phyloP scores from a whole-genome alignment of 345 rosid genomes.

The Turnera subulata region DNA sequence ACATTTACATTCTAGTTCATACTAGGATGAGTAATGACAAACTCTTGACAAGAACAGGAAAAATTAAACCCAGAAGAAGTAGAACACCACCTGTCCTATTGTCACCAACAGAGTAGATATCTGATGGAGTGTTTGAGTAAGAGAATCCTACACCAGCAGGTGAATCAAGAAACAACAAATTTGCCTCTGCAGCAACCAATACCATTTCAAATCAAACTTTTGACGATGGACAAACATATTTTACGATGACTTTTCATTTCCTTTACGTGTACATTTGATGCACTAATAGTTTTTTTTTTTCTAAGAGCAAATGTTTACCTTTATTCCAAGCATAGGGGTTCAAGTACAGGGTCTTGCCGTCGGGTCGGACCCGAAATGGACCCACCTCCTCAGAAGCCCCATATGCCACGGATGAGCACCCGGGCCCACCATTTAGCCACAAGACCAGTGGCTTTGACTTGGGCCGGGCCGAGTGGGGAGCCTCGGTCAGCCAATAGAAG shows the following conservation, averaged over 20 bases:
- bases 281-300: too few species aligned
- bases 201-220: too few species aligned
- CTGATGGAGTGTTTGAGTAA: constrained; percentile 60
- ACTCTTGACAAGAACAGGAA: neutral
- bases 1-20: too few species aligned
- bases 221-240: too few species aligned
- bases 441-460: constrained; percentile 47
- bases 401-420: constrained; percentile 81
- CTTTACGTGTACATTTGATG: too few species aligned
- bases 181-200: constrained; percentile 49
- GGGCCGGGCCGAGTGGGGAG: constrained; percentile 26
- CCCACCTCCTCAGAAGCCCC: constrained; percentile 94
- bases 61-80: neutral
- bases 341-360: constrained; percentile 50
- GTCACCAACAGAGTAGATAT: constrained; percentile 56
- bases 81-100: constrained; percentile 59
- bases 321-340: constrained; percentile 73
- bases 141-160: constrained; percentile 95
- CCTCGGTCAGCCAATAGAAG: constrained; percentile 72
- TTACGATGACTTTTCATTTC: too few species aligned
- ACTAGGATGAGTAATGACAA: too few species aligned
- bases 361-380: constrained; percentile 63
- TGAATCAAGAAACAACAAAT: constrained; percentile 76
- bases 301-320: constrained; percentile 33
- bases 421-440: constrained; percentile 95